Conservation (phyloP, 2,329 filamentous ascomycete species). For the Alternaria metachromatica region DNA sequence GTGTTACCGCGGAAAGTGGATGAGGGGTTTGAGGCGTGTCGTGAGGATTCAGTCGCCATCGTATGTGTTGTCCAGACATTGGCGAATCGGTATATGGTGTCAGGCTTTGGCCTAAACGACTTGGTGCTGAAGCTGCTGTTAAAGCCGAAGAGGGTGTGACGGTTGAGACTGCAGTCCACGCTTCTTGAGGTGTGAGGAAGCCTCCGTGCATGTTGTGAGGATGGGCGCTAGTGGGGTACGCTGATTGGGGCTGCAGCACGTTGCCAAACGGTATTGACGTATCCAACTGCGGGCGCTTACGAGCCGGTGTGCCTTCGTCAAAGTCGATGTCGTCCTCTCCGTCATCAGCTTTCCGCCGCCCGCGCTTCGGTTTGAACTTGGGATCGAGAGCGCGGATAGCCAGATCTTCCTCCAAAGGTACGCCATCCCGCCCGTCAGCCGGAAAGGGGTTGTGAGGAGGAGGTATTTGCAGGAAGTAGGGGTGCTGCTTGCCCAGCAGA, state of each 20-base stretch:
- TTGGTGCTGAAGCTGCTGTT: conserved; percentile 44
- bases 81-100: conserved; percentile 54
- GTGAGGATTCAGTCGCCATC: conserved; percentile 61
- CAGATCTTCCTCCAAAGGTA: conserved; percentile 85
- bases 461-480: conserved; percentile 81
- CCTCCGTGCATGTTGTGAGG: conserved; percentile 60
- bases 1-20: conserved; percentile 79
- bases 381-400: conserved; percentile 84
- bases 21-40: conserved; percentile 72
- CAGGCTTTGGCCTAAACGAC: conserved; percentile 39
- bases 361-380: conserved; percentile 69
- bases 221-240: conserved; percentile 62
- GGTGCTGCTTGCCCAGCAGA: conserved; percentile 75
- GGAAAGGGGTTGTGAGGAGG: conserved; percentile 67
- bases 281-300: conserved; percentile 69
- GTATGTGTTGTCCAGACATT: conserved; percentile 50
- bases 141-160: conserved; percentile 49
- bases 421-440: conserved; percentile 76
- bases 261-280: conserved; percentile 54
- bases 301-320: conserved; percentile 45
- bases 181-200: conserved; percentile 49
- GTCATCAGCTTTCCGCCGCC: conserved; percentile 67
- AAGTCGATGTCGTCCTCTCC: conserved; percentile 62
- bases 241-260: conserved; percentile 52
- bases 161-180: conserved; percentile 54